Percentiles rank a stretch among this genome's conserved stretches.
Conservation (phyloP, 2,329 filamentous ascomycete genomes). For the Aspergillus melleus region DNA sequence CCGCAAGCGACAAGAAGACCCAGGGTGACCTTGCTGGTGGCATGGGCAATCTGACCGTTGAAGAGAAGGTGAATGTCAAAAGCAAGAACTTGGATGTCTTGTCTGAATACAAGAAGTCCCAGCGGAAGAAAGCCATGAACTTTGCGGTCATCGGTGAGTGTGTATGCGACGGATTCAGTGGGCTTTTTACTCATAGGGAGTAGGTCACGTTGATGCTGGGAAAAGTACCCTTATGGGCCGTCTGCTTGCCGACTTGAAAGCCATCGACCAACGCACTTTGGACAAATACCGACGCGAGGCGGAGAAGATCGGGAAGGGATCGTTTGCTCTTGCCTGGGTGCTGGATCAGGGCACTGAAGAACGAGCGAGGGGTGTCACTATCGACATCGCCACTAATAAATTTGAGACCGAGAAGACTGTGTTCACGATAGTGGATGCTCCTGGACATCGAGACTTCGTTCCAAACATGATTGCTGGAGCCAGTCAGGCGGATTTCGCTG, state of each 20-base stretch:
- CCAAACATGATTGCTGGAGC: slow-evolving; percentile 99
- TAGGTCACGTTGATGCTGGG: slow-evolving; percentile 93
- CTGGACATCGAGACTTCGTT: slow-evolving; percentile 92
- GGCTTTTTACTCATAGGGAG: slow-evolving; percentile 24
- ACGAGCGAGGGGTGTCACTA: slow-evolving; percentile 84
- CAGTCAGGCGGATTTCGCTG: slow-evolving; percentile 91
- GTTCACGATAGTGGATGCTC: slow-evolving; percentile 94
- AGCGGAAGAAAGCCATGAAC: slow-evolving; percentile 77
- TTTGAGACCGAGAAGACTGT: slow-evolving; percentile 85
- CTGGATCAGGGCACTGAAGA: slow-evolving; percentile 91
- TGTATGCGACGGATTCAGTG: background rate
- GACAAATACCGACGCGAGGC: slow-evolving; percentile 88
- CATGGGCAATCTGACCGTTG: slow-evolving; percentile 50
- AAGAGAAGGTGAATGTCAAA: slow-evolving; percentile 55
- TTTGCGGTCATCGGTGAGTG: slow-evolving; percentile 86
- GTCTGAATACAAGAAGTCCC: slow-evolving; percentile 73
- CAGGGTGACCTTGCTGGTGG: slow-evolving; percentile 48
- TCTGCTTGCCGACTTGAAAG: slow-evolving; percentile 83
- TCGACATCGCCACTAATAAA: slow-evolving; percentile 92
- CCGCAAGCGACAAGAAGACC: slow-evolving; percentile 42
- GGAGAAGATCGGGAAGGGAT: slow-evolving; percentile 87
- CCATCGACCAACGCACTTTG: slow-evolving; percentile 82
- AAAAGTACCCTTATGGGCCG: slow-evolving; percentile 98
- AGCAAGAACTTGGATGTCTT: slow-evolving; percentile 83
- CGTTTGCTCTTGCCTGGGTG: slow-evolving; percentile 96